Evolutionary conservation across 164 flowering plant genomes (phyloP).

Genomic region (Stephania japonica): DNA sequence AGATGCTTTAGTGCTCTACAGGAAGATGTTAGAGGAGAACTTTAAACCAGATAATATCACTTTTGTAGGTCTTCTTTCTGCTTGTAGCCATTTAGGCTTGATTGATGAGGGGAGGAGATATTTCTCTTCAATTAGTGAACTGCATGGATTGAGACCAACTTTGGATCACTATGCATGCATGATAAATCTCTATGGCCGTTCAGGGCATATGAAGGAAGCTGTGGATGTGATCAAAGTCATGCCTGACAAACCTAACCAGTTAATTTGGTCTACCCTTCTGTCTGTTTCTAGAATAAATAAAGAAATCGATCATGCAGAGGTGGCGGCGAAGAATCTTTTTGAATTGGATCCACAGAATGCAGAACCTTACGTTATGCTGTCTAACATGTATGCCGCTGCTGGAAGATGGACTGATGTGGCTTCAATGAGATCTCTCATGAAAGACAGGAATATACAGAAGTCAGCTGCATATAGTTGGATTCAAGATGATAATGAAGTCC

Average conservation of each 20-base stretch:
- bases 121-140: conserved; percentile 37
- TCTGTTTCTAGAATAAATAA: conserved; percentile 35
- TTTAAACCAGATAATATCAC: conserved; percentile 50
- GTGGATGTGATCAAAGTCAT: conserved; percentile 34
- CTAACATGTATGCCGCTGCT: conserved; percentile 51
- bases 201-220: conserved; percentile 34
- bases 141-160: conserved; percentile 38
- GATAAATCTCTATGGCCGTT: conserved; percentile 49
- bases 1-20: conserved; percentile 46
- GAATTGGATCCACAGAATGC: conserved; percentile 41
- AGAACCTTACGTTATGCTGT: conserved; percentile 52
- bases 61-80: conserved; percentile 46
- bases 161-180: conserved; percentile 56
- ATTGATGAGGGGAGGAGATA: conserved; percentile 35
- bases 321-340: conserved; percentile 43
- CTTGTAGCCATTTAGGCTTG: conserved; percentile 35
- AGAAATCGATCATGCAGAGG: conserved; percentile 37
- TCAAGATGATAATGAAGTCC: conserved; percentile 34
- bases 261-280: conserved; percentile 54
- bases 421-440: conserved; percentile 43
- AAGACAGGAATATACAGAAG: conserved; percentile 37
- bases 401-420: conserved; percentile 52
- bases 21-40: conserved; percentile 35
- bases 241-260: conserved; percentile 33
- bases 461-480: conserved; percentile 56